Percentiles rank a stretch among this genome's conserved stretches.
These are phyloP conservation scores for Pseudocercospora ulei DNA, from an alignment of 2,329 filamentous ascomycete genomes.

Conservation along the genomic window DNA sequence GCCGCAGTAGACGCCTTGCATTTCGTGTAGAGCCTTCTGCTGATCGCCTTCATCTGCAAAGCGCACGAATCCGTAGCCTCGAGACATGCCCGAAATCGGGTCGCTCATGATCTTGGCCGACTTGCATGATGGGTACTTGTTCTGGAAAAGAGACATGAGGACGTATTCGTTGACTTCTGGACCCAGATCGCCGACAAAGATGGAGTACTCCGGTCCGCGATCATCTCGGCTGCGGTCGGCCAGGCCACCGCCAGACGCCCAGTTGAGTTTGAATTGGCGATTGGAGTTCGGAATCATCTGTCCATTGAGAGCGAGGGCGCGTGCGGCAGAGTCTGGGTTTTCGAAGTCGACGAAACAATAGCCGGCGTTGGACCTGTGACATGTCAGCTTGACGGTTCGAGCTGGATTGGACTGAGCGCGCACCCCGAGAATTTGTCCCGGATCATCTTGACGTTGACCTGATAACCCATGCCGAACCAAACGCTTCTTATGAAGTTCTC, in stretches of 20 bases:
- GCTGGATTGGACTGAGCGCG: constrained; percentile 29
- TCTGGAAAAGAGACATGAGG: constrained; percentile 91
- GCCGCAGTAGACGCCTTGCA: constrained; percentile 98
- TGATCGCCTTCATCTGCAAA: constrained; percentile 94
- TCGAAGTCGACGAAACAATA: constrained; percentile 98
- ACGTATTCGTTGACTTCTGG: constrained; percentile 99
- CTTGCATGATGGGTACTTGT: constrained; percentile 93
- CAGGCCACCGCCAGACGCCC: constrained; percentile 91
- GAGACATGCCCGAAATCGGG: constrained; percentile 92
- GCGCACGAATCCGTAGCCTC: constrained; percentile 94
- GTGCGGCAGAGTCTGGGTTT: constrained; percentile 71
- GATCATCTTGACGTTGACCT: constrained; percentile 98
- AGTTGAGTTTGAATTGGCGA: constrained; percentile 97
- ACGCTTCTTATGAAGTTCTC: constrained; percentile 96
- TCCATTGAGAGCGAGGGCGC: constrained; percentile 84
- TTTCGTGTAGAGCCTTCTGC: constrained; percentile 89
- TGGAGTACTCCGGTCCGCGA: constrained; percentile 87
- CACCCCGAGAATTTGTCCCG: constrained; percentile 98
- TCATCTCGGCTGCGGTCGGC: constrained; percentile 92
- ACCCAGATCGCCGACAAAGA: constrained; percentile 95
- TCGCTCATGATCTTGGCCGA: constrained; percentile 99
- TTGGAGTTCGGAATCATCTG: constrained; percentile 84
- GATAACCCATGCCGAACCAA: constrained; percentile 86
- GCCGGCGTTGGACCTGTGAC: constrained; percentile 66
- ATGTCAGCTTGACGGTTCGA: constrained; percentile 12